Percentiles rank a stretch among this genome's conserved stretches.
Evolutionary conservation across 148 eudicot genomes (phyloP).

Genomic region (Hydrangea macrophylla): DNA sequence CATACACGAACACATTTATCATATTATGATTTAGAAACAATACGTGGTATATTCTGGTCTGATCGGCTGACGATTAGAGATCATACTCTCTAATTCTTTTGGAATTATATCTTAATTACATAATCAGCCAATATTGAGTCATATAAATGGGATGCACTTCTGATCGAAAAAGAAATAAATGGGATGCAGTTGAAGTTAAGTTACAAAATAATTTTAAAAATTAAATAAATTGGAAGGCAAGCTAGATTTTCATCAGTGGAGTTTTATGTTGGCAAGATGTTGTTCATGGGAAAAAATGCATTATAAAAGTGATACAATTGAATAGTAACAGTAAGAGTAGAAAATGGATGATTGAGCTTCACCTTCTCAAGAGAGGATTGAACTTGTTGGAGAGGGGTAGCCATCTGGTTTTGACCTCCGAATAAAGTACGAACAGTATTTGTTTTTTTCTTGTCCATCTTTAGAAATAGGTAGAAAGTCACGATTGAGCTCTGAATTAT

Average conservation of each 20-base stretch:
- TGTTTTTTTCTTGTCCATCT: conserved; percentile 79
- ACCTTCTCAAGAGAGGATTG: conserved; percentile 78
- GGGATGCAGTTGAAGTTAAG: neutral
- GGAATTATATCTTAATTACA: too few species aligned
- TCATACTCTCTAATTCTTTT: too few species aligned
- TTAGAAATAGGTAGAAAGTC: conserved; percentile 66
- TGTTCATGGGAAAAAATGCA: neutral
- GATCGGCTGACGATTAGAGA: too few species aligned
- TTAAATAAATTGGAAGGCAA: neutral
- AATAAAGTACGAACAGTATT: conserved; percentile 55
- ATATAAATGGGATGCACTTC: too few species aligned
- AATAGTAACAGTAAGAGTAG: neutral
- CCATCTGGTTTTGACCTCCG: conserved; percentile 70
- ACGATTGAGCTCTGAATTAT: conserved; percentile 69
- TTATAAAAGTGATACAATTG: neutral
- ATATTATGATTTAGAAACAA: too few species aligned
- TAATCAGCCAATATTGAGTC: too few species aligned
- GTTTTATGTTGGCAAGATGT: neutral
- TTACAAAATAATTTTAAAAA: neutral
- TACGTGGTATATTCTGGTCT: too few species aligned
- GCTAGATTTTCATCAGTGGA: neutral
- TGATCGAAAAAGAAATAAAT: too few species aligned
- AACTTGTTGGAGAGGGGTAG: conserved; percentile 78
- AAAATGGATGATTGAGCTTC: neutral
- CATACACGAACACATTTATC: too few species aligned